A percentile compares a stretch with the other conserved stretches of the same genome.
These are phyloP conservation scores for Penicillium janthinellum DNA, from an alignment of 2,329 filamentous ascomycete genomes.

Conservation along the genomic window DNA sequence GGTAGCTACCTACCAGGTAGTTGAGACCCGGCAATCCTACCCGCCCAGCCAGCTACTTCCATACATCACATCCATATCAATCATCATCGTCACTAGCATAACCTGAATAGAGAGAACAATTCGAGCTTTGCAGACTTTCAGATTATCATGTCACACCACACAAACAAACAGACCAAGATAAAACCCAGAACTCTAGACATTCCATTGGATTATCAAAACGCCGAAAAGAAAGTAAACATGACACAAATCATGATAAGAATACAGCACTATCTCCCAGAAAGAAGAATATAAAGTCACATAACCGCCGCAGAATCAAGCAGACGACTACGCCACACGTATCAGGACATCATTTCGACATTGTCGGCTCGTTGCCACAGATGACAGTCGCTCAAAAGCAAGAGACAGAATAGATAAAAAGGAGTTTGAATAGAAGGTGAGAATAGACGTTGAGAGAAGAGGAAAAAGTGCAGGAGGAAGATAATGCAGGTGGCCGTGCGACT, in stretches of 20 bases:
- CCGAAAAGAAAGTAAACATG: conserved; percentile 10
- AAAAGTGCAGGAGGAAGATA: conserved; percentile 4
- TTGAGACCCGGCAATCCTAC: too few relatives aligned
- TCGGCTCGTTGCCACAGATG: conserved; percentile 29
- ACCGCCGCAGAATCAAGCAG: conserved; percentile 9
- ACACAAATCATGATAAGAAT: conserved; percentile 4
- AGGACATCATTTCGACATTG: conserved; percentile 31
- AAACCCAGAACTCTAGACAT: not conserved
- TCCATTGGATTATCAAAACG: conserved; percentile 8
- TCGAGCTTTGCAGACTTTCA: not conserved
- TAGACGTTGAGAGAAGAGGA: not conserved
- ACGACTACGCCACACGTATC: conserved; percentile 22
- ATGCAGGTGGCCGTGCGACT: not conserved
- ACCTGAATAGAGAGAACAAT: not conserved
- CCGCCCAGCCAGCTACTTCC: too few relatives aligned
- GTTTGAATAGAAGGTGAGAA: not conserved
- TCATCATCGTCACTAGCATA: too few relatives aligned
- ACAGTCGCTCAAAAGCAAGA: conserved; percentile 29
- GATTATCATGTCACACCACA: not conserved
- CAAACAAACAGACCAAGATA: not conserved
- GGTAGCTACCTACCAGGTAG: too few relatives aligned
- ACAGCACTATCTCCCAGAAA: conserved; percentile 20
- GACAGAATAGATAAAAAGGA: conserved; percentile 11
- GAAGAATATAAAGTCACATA: conserved; percentile 12
- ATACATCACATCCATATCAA: too few relatives aligned